Evolutionary conservation across 2,329 filamentous ascomycete genomes (phyloP).

Genomic region (Penicillium italicum): DNA sequence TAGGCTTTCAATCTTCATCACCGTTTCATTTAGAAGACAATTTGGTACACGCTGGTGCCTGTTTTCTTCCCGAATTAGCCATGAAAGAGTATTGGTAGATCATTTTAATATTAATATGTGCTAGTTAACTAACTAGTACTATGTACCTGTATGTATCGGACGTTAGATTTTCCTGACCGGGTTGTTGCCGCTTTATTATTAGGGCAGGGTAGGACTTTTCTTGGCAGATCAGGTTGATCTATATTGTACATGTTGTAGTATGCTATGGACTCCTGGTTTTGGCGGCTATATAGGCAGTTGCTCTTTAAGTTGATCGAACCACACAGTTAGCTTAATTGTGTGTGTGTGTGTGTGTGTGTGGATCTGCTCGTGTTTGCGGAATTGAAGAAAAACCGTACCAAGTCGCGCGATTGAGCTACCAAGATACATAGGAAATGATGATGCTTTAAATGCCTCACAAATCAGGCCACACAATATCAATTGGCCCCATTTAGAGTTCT

Average conservation of each 20-base stretch:
- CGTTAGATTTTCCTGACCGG: neutral
- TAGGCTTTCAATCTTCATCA: neutral
- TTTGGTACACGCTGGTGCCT: constrained; percentile 10
- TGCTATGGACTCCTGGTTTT: neutral
- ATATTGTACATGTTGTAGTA: neutral
- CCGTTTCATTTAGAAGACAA: neutral
- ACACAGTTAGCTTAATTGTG: too few species aligned
- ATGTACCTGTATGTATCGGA: neutral
- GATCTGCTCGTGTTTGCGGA: neutral
- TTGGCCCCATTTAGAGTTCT: too few species aligned
- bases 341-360: too few species aligned
- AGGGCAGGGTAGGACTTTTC: neutral
- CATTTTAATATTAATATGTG: neutral
- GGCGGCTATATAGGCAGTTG: neutral
- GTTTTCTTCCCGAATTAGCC: constrained; percentile 20
- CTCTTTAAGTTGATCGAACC: neutral
- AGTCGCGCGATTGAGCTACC: neutral
- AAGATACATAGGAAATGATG: neutral
- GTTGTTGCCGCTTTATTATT: neutral
- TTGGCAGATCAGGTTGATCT: neutral
- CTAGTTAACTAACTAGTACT: too few species aligned
- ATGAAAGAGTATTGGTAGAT: neutral
- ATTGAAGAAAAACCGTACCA: neutral
- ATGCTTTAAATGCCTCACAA: neutral
- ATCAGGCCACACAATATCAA: neutral